Percentiles rank a stretch among this genome's conserved stretches.
Conservation (phyloP, 2,329 filamentous ascomycete genomes). For the Cyphellophora europaea region DNA sequence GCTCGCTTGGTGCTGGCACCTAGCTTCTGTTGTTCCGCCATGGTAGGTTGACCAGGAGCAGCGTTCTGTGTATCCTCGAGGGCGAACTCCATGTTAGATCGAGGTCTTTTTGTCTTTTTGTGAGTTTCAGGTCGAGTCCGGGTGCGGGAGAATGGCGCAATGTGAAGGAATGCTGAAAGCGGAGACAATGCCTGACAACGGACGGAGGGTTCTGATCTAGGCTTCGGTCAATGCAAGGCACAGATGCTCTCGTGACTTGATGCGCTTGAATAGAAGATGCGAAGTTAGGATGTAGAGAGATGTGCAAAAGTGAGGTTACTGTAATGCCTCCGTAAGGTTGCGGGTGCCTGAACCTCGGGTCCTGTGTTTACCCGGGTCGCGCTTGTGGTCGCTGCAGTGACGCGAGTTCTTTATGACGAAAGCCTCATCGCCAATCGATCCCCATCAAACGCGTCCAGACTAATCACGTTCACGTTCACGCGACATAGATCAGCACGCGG, state of each 20-base stretch:
- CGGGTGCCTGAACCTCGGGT: not conserved
- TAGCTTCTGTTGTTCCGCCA: constrained; percentile 53
- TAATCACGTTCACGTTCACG: too few relatives aligned
- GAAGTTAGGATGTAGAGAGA: not conserved
- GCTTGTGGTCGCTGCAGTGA: constrained; percentile 1
- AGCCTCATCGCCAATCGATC: too few relatives aligned
- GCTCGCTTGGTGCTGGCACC: constrained; percentile 44
- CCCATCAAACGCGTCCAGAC: too few relatives aligned
- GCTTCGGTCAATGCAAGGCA: not conserved
- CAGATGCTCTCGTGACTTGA: not conserved
- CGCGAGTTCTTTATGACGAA: too few relatives aligned
- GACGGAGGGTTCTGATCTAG: not conserved
- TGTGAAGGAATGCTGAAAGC: constrained; percentile 15
- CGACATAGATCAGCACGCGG: too few relatives aligned
- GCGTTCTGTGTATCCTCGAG: constrained; percentile 60
- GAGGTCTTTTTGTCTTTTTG: not conserved
- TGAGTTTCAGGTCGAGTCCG: not conserved
- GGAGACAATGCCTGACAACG: constrained; percentile 13
- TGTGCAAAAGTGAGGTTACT: not conserved
- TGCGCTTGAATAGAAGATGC: not conserved
- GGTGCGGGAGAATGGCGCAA: not conserved
- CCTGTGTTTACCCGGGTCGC: not conserved
- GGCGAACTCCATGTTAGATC: constrained; percentile 39
- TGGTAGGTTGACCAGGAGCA: constrained; percentile 45
- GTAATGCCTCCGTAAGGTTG: not conserved